Evolutionary conservation across 306 rosid species (phyloP).

Genomic region (Acacia acuminata): DNA sequence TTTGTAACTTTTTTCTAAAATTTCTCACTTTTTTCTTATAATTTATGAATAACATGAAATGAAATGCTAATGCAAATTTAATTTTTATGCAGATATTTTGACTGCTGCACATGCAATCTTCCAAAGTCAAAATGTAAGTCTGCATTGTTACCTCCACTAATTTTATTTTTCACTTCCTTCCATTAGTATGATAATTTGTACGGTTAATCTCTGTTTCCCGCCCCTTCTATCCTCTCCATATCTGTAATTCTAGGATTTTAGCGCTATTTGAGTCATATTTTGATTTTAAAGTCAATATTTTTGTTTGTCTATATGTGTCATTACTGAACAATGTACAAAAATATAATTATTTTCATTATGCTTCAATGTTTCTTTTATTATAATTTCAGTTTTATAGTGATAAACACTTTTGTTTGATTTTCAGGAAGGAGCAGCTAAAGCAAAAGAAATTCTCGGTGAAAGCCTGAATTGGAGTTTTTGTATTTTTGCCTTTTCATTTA

Average conservation of each 20-base stretch:
- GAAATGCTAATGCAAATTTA: conserved; percentile 27
- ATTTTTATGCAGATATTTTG: conserved; percentile 73
- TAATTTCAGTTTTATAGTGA: conserved; percentile 15
- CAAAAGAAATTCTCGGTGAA: conserved; percentile 77
- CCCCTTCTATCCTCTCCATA: background rate
- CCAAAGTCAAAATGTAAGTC: conserved; percentile 80
- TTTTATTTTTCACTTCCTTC: conserved; percentile 16
- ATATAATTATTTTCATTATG: conserved; percentile 1
- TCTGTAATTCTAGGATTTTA: background rate
- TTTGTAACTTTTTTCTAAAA: conserved; percentile 7
- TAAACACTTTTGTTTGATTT: conserved; percentile 35
- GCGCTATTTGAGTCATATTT: conserved; percentile 7
- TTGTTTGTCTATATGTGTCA: conserved; percentile 10
- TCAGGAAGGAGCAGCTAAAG: conserved; percentile 85
- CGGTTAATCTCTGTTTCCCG: conserved; percentile 4
- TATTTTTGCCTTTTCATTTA: conserved; percentile 4
- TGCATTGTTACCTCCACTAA: conserved; percentile 7
- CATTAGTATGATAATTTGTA: background rate
- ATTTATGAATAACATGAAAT: conserved; percentile 20
- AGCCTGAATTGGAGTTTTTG: conserved; percentile 21
- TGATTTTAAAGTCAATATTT: background rate
- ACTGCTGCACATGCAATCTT: conserved; percentile 74
- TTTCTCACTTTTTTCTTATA: conserved; percentile 2
- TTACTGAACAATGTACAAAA: background rate
- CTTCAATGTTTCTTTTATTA: conserved; percentile 14